phyloP scores from a whole-genome alignment of 805 yeast genomes.

The Wickerhamiella allomyrinae region DNA sequence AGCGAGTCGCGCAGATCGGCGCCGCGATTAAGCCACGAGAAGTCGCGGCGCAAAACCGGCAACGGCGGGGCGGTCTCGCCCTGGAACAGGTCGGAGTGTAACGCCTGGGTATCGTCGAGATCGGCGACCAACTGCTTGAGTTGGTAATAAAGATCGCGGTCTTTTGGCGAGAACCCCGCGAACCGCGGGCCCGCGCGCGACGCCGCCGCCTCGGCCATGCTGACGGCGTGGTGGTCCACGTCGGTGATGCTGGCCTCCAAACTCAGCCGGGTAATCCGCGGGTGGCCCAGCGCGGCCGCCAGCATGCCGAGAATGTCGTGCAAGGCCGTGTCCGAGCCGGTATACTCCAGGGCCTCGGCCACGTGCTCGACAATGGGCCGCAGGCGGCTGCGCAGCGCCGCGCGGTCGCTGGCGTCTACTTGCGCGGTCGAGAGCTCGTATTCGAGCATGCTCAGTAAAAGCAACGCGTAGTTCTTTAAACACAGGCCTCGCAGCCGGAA shows the following conservation, averaged over 20 bases:
- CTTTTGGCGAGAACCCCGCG: conserved; percentile 12
- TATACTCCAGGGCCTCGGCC: conserved; percentile 6
- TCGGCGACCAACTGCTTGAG: conserved; percentile 7
- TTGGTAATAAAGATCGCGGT: conserved; percentile 6
- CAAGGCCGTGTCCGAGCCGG: conserved; percentile 4
- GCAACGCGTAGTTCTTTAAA: conserved; percentile 67
- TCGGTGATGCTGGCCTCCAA: conserved; percentile 14
- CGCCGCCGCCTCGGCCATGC: conserved; percentile 6
- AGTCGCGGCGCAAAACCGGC: neutral
- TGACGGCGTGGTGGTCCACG: conserved; percentile 10
- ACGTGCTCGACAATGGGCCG: conserved; percentile 1
- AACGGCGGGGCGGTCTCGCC: no score
- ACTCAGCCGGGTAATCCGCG: conserved; percentile 12
- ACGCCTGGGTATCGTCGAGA: conserved; percentile 1
- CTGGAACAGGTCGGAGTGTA: neutral
- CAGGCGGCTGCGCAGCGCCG: neutral
- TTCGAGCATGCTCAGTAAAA: conserved; percentile 34
- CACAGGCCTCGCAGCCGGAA: conserved; percentile 62
- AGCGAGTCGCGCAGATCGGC: neutral
- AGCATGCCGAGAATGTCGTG: conserved; percentile 3
- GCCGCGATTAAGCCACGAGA: neutral
- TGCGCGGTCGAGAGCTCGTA: neutral
- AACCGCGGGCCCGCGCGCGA: conserved; percentile 1
- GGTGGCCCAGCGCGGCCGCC: conserved; percentile 7
- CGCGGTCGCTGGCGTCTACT: neutral